These are phyloP conservation scores for Daldinia bambusicola DNA, from an alignment of 495 filamentous ascomycete species.

Conservation along the genomic window DNA sequence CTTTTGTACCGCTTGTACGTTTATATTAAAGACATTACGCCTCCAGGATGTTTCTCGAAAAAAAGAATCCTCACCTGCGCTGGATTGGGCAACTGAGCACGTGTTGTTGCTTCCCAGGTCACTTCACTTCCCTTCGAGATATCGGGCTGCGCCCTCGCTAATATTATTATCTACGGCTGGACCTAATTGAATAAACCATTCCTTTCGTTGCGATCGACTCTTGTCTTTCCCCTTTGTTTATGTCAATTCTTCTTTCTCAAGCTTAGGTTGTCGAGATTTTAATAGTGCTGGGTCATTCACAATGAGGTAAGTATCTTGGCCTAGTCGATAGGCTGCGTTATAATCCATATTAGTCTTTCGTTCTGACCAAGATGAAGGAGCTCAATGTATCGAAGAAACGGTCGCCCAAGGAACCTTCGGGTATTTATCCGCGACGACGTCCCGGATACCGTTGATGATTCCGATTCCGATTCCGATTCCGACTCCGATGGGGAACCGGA, in stretches of 20 bases:
- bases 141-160: constrained; percentile 39
- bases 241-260: constrained; percentile 1
- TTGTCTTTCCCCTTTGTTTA: constrained; percentile 19
- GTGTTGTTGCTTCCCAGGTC: constrained; percentile 26
- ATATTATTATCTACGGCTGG: constrained; percentile 35
- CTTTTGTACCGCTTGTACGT: too few species aligned
- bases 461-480: constrained; percentile 24
- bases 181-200: constrained; percentile 31
- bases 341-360: neutral
- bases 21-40: constrained; percentile 21
- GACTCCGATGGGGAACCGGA: constrained; percentile 31
- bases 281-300: constrained; percentile 29
- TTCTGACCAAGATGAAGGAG: constrained; percentile 25
- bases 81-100: constrained; percentile 29
- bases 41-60: constrained; percentile 1
- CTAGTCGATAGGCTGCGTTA: neutral
- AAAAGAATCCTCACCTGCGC: constrained; percentile 19
- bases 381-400: constrained; percentile 26
- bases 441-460: constrained; percentile 4
- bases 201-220: constrained; percentile 22
- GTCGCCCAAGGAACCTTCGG: constrained; percentile 29
- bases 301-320: constrained; percentile 33
- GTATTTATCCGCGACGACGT: constrained; percentile 35
- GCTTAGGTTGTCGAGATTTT: constrained; percentile 22
- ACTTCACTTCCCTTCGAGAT: constrained; percentile 32